Conservation (phyloP, 176 grass and related monocot species). For the Avena atlantica region DNA sequence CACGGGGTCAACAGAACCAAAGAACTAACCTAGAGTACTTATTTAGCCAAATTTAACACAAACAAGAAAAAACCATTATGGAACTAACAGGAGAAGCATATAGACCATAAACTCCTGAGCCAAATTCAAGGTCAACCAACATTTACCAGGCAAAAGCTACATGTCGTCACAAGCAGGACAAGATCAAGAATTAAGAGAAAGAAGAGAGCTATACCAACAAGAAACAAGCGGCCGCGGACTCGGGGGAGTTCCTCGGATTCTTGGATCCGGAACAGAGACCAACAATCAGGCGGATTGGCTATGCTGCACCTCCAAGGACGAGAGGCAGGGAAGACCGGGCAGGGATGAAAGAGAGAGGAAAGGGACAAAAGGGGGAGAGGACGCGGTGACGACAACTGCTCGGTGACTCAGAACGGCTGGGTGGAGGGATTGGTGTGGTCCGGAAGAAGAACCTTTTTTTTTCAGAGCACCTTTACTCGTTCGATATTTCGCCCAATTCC, state of each 20-base stretch:
- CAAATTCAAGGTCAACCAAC: neutral
- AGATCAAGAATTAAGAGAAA: constrained; percentile 11
- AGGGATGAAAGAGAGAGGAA: neutral
- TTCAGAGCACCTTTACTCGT: too few species aligned
- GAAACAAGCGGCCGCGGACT: constrained; percentile 1
- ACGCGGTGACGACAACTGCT: neutral
- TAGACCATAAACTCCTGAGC: neutral
- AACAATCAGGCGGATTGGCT: neutral
- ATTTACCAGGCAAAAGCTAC: constrained; percentile 9
- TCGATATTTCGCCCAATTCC: too few species aligned
- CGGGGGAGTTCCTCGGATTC: neutral
- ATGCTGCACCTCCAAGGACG: neutral
- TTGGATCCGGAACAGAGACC: neutral
- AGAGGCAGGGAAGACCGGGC: neutral
- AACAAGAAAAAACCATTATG: neutral
- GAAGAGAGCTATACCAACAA: constrained; percentile 37
- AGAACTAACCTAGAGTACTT: neutral
- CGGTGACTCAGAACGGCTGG: constrained; percentile 15
- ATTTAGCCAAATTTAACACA: neutral
- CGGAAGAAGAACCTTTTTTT: constrained; percentile 21
- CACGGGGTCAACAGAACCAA: neutral
- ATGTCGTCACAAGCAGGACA: neutral
- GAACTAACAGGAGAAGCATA: neutral
- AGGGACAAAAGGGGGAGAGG: neutral
- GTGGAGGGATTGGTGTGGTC: constrained; percentile 24